A percentile compares a stretch with the other conserved stretches of the same genome.
These are phyloP conservation scores for Linum tenue DNA, from an alignment of 345 rosid species.

Conservation along the genomic window DNA sequence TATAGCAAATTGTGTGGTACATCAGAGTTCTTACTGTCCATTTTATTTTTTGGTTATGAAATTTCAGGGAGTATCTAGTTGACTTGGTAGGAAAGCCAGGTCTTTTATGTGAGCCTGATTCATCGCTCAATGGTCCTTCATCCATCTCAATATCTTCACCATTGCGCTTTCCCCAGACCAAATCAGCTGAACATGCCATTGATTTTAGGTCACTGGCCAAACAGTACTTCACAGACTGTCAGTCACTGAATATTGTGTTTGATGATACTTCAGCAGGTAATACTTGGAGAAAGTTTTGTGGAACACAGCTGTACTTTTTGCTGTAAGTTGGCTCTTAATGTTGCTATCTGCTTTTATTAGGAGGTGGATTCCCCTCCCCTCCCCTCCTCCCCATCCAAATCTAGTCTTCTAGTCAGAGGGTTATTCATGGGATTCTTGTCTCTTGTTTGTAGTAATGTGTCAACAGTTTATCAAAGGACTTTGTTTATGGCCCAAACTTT, in stretches of 20 bases:
- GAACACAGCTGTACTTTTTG: background rate
- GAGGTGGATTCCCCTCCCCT: no score
- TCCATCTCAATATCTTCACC: constrained; percentile 92
- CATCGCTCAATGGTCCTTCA: constrained; percentile 93
- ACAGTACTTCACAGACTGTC: constrained; percentile 75
- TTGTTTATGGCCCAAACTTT: no score
- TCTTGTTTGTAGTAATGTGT: no score
- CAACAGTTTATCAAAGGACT: no score
- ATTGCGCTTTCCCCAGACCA: constrained; percentile 79
- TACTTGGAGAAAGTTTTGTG: constrained; percentile 3
- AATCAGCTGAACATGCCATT: constrained; percentile 49
- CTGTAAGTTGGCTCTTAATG: background rate
- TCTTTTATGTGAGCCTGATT: constrained; percentile 78
- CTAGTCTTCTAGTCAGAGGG: no score
- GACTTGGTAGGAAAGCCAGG: constrained; percentile 95
- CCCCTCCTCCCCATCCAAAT: no score
- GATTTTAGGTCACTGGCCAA: constrained; percentile 85
- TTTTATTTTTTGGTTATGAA: constrained; percentile 15
- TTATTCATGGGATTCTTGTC: no score
- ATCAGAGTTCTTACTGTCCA: constrained; percentile 1
- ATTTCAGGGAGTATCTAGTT: constrained; percentile 87
- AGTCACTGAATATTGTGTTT: constrained; percentile 72
- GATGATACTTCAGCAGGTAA: constrained; percentile 72
- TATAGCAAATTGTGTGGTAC: background rate
- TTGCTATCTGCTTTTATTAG: background rate